A percentile compares a stretch with the other conserved stretches of the same genome.
Evolutionary conservation across 2,329 filamentous ascomycete species (phyloP).

Genomic region (Ceratocystis huliohia): DNA sequence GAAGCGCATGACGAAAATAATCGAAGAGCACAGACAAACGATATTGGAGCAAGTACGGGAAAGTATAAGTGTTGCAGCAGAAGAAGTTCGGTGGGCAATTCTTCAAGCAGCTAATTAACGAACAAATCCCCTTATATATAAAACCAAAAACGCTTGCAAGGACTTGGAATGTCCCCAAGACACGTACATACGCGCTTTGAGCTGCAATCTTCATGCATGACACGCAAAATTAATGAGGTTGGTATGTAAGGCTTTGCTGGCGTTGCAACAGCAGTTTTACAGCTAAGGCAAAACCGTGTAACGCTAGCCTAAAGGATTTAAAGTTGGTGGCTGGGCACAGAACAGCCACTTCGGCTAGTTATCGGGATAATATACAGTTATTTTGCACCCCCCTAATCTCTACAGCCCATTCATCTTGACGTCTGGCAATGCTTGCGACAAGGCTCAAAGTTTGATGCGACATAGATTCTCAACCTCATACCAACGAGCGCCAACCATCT

Average conservation of each 20-base stretch:
- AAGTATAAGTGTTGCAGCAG: no score
- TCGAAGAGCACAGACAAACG: not conserved
- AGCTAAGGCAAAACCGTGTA: not conserved
- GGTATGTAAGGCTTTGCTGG: not conserved
- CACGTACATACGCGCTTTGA: not conserved
- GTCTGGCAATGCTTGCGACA: not conserved
- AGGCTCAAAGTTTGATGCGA: not conserved
- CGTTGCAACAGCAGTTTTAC: not conserved
- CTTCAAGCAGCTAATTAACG: not conserved
- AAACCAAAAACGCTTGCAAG: no score
- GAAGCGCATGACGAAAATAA: conserved; percentile 8
- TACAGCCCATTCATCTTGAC: not conserved
- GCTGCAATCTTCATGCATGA: not conserved
- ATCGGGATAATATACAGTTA: not conserved
- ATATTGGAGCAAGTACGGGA: no score
- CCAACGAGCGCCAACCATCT: not conserved
- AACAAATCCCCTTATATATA: not conserved
- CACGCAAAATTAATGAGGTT: conserved; percentile 1
- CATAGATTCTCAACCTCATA: not conserved
- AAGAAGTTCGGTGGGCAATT: no score
- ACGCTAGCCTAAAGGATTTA: not conserved
- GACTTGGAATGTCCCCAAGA: not conserved
- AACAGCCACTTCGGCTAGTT: not conserved
- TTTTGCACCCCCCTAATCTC: not conserved
- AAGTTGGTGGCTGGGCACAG: conserved; percentile 10